Conservation (phyloP, 2,329 filamentous ascomycete genomes). For the Phyllachora maydis region DNA sequence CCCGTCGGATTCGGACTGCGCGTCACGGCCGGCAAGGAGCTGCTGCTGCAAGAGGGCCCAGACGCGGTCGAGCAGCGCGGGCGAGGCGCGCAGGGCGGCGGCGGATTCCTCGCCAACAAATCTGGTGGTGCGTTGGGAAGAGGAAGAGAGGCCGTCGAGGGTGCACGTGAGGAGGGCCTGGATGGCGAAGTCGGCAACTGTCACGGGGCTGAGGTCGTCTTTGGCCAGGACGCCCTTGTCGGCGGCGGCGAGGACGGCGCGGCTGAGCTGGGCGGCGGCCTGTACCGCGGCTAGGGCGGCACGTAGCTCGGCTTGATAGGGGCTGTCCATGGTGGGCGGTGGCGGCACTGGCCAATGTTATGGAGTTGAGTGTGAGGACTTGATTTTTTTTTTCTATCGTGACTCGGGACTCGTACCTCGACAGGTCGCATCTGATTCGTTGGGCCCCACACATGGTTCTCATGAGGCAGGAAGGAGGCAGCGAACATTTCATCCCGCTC, state of each 20-base stretch:
- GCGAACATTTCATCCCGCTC: too few relatives aligned
- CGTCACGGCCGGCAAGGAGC: too few relatives aligned
- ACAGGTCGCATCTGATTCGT: too few relatives aligned
- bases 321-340: slow-evolving; percentile 26
- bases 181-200: slow-evolving; percentile 37
- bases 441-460: too few relatives aligned
- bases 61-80: slow-evolving; percentile 20
- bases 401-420: too few relatives aligned
- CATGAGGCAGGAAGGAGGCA: too few relatives aligned
- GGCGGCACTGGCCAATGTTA: too few relatives aligned
- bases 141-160: slow-evolving; percentile 24
- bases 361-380: too few relatives aligned
- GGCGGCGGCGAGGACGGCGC: slow-evolving; percentile 20
- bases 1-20: slow-evolving; percentile 7
- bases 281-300: slow-evolving; percentile 20
- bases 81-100: slow-evolving; percentile 20
- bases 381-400: too few relatives aligned
- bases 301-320: slow-evolving; percentile 18
- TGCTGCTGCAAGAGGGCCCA: slow-evolving; percentile 23
- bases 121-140: too few relatives aligned
- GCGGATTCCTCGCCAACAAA: slow-evolving; percentile 37
- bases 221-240: slow-evolving; percentile 31
- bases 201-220: slow-evolving; percentile 33
- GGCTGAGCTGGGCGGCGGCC: slow-evolving; percentile 25
- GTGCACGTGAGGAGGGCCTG: slow-evolving; percentile 31